Conservation (phyloP, 176 grass and related monocot genomes). For the Sorghum bicolor region Sorghum_bicolor_NCBIv3 NC_012877.2:1334001-1334500, state of each 20-base stretch:
- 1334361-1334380: slow-evolving; percentile 36
- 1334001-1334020: slow-evolving; percentile 62
- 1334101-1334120: slow-evolving; percentile 6
- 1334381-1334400: slow-evolving; percentile 85
- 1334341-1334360: background rate
- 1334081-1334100: background rate
- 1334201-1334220: slow-evolving; percentile 83
- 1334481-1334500: background rate
- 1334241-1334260: slow-evolving; percentile 76
- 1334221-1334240: slow-evolving; percentile 56
- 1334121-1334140: slow-evolving; percentile 8
- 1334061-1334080: slow-evolving; percentile 57
- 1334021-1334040: slow-evolving; percentile 75
- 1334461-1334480: background rate
- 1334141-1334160: slow-evolving; percentile 87
- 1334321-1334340: background rate
- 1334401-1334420: slow-evolving; percentile 88
- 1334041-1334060: slow-evolving; percentile 83
- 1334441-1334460: slow-evolving; percentile 58
- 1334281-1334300: slow-evolving; percentile 70
- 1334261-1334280: slow-evolving; percentile 92
- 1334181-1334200: slow-evolving; percentile 83
- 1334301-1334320: slow-evolving; percentile 2
- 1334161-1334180: slow-evolving; percentile 72
- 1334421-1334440: slow-evolving; percentile 83